Evolutionary conservation across 768 basidiomycete species (phyloP).

Genomic region (Megacollybia marginata): DNA sequence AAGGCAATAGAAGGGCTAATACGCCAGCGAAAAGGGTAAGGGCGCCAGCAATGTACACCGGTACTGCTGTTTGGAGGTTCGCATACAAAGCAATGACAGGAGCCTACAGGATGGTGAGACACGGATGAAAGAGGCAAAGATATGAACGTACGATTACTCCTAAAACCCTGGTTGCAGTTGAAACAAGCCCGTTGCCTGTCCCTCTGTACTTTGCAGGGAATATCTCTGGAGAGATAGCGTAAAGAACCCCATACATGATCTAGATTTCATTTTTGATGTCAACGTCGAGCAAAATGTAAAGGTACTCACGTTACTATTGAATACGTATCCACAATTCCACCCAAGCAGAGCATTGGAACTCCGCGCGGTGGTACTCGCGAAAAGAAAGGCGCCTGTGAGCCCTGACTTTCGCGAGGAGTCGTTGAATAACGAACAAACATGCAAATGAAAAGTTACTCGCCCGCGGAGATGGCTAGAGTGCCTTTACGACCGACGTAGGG

Average conservation of each 20-base stretch:
- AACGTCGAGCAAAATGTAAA: not conserved
- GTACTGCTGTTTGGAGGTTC: conserved; percentile 53
- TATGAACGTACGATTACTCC: conserved; percentile 51
- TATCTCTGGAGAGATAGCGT: conserved; percentile 62
- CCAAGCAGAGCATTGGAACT: conserved; percentile 61
- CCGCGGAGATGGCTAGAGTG: conserved; percentile 55
- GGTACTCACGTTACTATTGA: conserved; percentile 46
- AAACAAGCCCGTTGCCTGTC: conserved; percentile 60
- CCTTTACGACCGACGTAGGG: conserved; percentile 60
- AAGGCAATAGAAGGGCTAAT: conserved; percentile 58
- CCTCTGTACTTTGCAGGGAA: conserved; percentile 70
- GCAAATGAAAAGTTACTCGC: conserved; percentile 30
- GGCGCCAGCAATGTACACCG: conserved; percentile 66
- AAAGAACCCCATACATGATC: conserved; percentile 74
- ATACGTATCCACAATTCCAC: conserved; percentile 77
- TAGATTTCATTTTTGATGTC: conserved; percentile 13
- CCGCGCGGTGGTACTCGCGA: conserved; percentile 67
- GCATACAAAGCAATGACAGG: conserved; percentile 69
- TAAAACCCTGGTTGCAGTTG: conserved; percentile 56
- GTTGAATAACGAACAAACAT: conserved; percentile 30
- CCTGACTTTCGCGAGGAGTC: conserved; percentile 41
- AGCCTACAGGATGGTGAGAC: conserved; percentile 33
- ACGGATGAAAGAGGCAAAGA: not conserved
- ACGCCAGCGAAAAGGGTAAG: conserved; percentile 54
- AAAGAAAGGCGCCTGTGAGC: conserved; percentile 70